These are phyloP conservation scores for Ceratocystis huliohia DNA, from an alignment of 2,329 filamentous ascomycete genomes.

Conservation along the genomic window DNA sequence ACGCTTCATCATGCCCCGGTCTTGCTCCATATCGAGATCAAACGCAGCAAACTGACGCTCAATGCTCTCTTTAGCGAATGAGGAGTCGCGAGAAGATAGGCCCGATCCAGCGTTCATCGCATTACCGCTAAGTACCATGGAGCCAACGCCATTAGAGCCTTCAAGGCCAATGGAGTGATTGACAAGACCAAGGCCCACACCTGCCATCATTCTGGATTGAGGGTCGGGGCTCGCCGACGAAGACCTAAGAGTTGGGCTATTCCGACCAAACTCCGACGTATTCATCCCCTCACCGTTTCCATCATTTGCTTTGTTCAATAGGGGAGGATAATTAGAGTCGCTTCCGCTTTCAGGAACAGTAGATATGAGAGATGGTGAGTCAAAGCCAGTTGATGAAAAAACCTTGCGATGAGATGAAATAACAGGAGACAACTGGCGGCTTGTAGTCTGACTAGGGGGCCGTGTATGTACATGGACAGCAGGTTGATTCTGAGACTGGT, in stretches of 20 bases:
- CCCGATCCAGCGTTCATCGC: slow-evolving; percentile 22
- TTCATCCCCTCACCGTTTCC: background rate
- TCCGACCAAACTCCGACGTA: background rate
- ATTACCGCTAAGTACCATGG: slow-evolving; percentile 27
- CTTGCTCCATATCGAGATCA: slow-evolving; percentile 39
- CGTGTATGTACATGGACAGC: background rate
- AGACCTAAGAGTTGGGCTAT: background rate
- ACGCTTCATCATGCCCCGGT: slow-evolving; percentile 46
- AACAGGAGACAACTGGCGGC: slow-evolving; percentile 11
- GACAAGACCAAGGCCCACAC: slow-evolving; percentile 3
- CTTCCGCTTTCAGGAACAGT: background rate
- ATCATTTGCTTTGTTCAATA: background rate
- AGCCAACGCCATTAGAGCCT: slow-evolving; percentile 11
- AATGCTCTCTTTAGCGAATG: slow-evolving; percentile 39
- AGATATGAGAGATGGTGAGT: background rate
- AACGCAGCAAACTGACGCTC: slow-evolving; percentile 42
- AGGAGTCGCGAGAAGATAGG: slow-evolving; percentile 17
- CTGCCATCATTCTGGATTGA: background rate
- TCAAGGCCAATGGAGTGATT: slow-evolving; percentile 18
- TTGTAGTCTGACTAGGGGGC: slow-evolving; percentile 13
- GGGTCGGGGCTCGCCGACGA: background rate
- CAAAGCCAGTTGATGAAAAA: background rate
- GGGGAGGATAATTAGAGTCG: background rate
- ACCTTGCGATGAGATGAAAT: slow-evolving; percentile 7
- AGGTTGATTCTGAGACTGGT: background rate